phyloP scores from a whole-genome alignment of 306 rosid species.

The Lathyrus aphaca region DNA sequence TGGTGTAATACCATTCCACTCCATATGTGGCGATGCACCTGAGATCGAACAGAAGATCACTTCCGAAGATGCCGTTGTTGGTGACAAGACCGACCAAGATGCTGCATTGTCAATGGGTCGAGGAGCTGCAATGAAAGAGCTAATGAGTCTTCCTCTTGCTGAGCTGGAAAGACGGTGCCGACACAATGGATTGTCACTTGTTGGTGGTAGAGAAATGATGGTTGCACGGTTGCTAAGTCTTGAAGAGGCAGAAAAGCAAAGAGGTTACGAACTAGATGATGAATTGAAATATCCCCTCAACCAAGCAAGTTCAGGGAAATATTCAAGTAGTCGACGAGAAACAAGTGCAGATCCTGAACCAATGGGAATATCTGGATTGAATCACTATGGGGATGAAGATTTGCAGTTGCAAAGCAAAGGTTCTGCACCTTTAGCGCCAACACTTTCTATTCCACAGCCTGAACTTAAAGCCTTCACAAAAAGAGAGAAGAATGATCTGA shows the following conservation, averaged over 20 bases:
- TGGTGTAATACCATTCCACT: constrained; percentile 84
- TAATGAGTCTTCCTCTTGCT: constrained; percentile 83
- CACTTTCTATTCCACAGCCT: constrained; percentile 68
- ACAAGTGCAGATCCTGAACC: constrained; percentile 68
- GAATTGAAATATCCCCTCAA: constrained; percentile 73
- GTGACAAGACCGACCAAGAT: constrained; percentile 75
- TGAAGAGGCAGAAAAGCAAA: constrained; percentile 95
- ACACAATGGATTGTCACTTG: constrained; percentile 96
- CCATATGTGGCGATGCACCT: constrained; percentile 86
- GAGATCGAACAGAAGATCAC: constrained; percentile 76
- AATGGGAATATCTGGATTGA: constrained; percentile 73
- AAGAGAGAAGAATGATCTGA: constrained; percentile 81
- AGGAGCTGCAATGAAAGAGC: constrained; percentile 92
- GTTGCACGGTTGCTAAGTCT: constrained; percentile 91
- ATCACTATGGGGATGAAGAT: constrained; percentile 61
- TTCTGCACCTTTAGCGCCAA: constrained; percentile 59
- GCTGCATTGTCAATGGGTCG: constrained; percentile 96
- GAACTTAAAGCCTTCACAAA: constrained; percentile 73
- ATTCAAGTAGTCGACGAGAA: constrained; percentile 62
- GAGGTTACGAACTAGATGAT: constrained; percentile 84
- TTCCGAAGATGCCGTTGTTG: constrained; percentile 66
- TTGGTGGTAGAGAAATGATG: constrained; percentile 98
- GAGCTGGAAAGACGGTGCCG: constrained; percentile 98
- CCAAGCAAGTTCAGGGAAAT: constrained; percentile 71
- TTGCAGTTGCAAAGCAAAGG: constrained; percentile 53